A percentile compares a stretch with the other conserved stretches of the same genome.
Evolutionary conservation across 2,329 filamentous ascomycete species (phyloP).

Genomic region (Fusarium sp.): DNA sequence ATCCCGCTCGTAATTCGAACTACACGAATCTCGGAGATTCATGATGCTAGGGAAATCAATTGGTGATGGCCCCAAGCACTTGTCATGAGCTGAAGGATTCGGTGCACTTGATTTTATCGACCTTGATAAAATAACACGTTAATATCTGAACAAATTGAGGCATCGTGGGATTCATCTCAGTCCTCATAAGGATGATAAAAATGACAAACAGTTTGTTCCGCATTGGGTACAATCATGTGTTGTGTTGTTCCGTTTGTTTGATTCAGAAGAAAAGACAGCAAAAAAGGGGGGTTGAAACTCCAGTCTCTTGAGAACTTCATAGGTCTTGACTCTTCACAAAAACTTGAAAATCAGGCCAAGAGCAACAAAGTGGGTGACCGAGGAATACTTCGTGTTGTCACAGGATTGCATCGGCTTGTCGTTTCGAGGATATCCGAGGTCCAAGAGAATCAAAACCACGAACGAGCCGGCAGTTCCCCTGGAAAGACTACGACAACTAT

Average conservation of each 20-base stretch:
- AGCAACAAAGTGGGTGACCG: background rate
- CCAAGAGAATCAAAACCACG: background rate
- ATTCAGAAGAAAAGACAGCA: background rate
- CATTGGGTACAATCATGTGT: background rate
- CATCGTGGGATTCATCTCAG: background rate
- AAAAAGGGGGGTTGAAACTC: background rate
- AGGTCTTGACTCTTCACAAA: background rate
- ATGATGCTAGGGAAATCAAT: background rate
- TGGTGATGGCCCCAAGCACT: background rate
- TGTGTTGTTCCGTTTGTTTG: background rate
- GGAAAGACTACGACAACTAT: background rate
- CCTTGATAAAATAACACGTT: background rate
- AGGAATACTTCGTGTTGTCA: background rate
- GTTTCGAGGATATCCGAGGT: conserved; percentile 3
- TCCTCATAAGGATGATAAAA: background rate
- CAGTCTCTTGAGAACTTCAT: background rate
- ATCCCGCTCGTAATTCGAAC: no score
- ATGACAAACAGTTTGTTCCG: background rate
- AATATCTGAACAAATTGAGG: background rate
- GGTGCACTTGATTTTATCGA: background rate
- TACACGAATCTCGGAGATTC: background rate
- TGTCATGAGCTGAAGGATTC: background rate
- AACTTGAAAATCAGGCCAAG: background rate
- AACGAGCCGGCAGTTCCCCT: background rate
- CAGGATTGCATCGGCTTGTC: background rate